Conservation (phyloP, 1,284 basidiomycete species). For the Fomes fomentarius region DNA sequence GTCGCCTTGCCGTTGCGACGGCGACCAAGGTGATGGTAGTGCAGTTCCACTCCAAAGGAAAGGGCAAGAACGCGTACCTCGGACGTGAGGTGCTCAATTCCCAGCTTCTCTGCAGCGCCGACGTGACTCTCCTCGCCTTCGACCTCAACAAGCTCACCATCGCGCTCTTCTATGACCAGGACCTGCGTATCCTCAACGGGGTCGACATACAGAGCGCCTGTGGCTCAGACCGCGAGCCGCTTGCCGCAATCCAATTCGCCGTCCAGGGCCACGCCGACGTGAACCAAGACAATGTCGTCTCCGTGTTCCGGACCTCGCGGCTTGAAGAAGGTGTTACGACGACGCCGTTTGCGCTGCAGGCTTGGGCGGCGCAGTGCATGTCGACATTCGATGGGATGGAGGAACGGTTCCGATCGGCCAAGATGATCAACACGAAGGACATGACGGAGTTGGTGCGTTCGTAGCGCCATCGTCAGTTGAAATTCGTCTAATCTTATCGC, state of each 20-base stretch:
- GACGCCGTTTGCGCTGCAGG: constrained; percentile 25
- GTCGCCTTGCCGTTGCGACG: constrained; percentile 31
- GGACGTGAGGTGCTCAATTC: constrained; percentile 30
- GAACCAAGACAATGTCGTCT: constrained; percentile 43
- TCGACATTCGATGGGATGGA: constrained; percentile 29
- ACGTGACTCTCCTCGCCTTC: constrained; percentile 41
- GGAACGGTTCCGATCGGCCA: constrained; percentile 24
- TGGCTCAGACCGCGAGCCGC: constrained; percentile 39
- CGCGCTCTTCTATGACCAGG: constrained; percentile 44
- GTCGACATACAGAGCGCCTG: constrained; percentile 56
- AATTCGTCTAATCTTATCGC: neutral
- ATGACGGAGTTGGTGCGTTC: constrained; percentile 23
- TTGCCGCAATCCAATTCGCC: constrained; percentile 46
- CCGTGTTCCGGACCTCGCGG: constrained; percentile 37
- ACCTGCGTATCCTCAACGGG: constrained; percentile 42
- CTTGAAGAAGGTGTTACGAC: constrained; percentile 21
- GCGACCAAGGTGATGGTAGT: constrained; percentile 28
- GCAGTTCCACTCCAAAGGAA: constrained; percentile 28
- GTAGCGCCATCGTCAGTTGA: neutral
- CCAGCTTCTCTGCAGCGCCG: constrained; percentile 30
- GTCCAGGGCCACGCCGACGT: constrained; percentile 41
- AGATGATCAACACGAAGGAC: constrained; percentile 26
- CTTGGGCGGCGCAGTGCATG: constrained; percentile 32
- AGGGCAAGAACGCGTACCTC: constrained; percentile 19
- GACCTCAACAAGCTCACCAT: constrained; percentile 46